phyloP scores from a whole-genome alignment of 2,329 filamentous ascomycete genomes.

The Fonsecaea multimorphosa region DNA sequence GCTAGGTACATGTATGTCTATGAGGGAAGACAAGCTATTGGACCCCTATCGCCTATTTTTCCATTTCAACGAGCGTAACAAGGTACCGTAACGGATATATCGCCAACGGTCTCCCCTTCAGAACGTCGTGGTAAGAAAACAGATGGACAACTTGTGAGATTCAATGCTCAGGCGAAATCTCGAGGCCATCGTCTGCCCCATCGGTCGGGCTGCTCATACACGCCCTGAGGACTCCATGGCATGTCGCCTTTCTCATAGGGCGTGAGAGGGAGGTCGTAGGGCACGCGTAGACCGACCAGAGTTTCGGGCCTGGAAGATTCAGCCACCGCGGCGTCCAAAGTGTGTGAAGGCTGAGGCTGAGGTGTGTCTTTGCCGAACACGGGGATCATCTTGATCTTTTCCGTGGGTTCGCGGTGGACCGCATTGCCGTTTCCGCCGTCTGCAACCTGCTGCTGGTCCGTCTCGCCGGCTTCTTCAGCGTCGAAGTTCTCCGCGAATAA shows the following conservation, averaged over 20 bases:
- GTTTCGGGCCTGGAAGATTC: constrained; percentile 1
- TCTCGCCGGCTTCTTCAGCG: constrained; percentile 6
- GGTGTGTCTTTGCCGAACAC: constrained; percentile 70
- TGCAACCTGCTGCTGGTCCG: no score
- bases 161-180: constrained; percentile 25
- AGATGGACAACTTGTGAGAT: no score
- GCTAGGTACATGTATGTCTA: no score
- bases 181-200: constrained; percentile 27
- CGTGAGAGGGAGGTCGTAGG: constrained; percentile 79
- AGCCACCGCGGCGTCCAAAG: neutral
- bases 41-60: no score
- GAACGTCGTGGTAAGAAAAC: no score
- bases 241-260: constrained; percentile 67
- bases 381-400: constrained; percentile 66
- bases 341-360: constrained; percentile 22
- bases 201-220: constrained; percentile 29
- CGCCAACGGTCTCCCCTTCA: neutral
- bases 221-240: constrained; percentile 67
- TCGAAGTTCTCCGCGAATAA: constrained; percentile 54
- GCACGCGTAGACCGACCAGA: constrained; percentile 74
- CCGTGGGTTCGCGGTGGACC: neutral
- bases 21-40: no score
- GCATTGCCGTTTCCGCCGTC: neutral
- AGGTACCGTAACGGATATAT: neutral
- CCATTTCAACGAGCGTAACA: neutral